Evolutionary conservation across 345 rosid genomes (phyloP).

Genomic region (Melaleuca alternifolia): DNA sequence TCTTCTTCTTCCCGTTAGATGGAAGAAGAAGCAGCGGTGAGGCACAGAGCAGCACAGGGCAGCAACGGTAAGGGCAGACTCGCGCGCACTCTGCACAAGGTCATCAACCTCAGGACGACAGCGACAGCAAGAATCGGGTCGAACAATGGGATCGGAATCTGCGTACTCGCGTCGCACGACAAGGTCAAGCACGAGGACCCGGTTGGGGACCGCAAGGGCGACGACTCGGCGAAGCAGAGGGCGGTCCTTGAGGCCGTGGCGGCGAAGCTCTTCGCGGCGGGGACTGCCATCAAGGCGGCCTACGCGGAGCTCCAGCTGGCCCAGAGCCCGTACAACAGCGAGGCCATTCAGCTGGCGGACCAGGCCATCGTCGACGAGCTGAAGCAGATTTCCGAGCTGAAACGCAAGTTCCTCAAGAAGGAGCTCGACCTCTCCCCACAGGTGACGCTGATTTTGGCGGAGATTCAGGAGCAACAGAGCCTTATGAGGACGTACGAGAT

Average conservation of each 20-base stretch:
- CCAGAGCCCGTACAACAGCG: constrained; percentile 70
- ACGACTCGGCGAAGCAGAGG: constrained; percentile 3
- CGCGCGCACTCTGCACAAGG: constrained; percentile 62
- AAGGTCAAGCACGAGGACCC: constrained; percentile 21
- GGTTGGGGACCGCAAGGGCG: not conserved
- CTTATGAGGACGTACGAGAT: constrained; percentile 81
- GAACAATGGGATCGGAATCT: constrained; percentile 48
- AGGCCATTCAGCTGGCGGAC: constrained; percentile 72
- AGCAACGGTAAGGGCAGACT: constrained; percentile 27
- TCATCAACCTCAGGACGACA: constrained; percentile 50
- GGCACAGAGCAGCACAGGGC: constrained; percentile 27
- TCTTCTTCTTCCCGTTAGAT: not conserved
- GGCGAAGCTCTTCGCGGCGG: constrained; percentile 72
- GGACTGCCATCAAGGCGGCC: constrained; percentile 79
- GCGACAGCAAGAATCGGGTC: constrained; percentile 10
- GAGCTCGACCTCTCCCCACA: constrained; percentile 79
- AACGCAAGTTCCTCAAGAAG: constrained; percentile 50
- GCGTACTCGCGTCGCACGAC: constrained; percentile 46
- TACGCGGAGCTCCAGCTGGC: constrained; percentile 95
- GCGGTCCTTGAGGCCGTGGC: constrained; percentile 59
- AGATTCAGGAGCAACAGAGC: constrained; percentile 95
- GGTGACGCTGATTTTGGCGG: constrained; percentile 79
- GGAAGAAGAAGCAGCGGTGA: not conserved
- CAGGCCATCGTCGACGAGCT: constrained; percentile 83
- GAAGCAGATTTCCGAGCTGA: constrained; percentile 57